Conservation (phyloP, 805 yeast species). For the Ogataea saltuana region DNA sequence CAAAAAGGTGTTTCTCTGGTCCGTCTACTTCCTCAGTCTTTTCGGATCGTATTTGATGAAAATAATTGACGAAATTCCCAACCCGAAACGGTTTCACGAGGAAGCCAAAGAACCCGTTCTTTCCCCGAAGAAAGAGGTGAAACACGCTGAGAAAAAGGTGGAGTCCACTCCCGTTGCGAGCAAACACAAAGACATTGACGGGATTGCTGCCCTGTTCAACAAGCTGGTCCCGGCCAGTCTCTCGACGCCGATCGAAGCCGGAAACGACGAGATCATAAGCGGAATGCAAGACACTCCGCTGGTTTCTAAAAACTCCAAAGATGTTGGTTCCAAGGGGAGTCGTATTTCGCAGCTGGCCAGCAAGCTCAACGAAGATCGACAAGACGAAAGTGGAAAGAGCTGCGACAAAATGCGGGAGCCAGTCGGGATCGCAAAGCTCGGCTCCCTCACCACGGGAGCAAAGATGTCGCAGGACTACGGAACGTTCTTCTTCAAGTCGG, state of each 20-base stretch:
- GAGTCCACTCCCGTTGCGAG: constrained; percentile 16
- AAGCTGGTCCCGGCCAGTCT: constrained; percentile 24
- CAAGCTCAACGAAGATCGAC: constrained; percentile 11
- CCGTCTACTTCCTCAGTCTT: constrained; percentile 22
- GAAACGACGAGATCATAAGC: constrained; percentile 1
- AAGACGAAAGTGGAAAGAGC: background rate
- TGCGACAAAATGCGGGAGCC: background rate
- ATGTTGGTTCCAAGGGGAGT: constrained; percentile 1
- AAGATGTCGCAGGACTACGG: constrained; percentile 28
- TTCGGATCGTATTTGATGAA: constrained; percentile 17
- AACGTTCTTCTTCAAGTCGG: constrained; percentile 26
- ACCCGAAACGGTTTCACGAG: constrained; percentile 21
- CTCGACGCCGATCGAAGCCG: constrained; percentile 24
- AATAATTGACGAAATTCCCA: constrained; percentile 28
- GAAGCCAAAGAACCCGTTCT: too few species aligned
- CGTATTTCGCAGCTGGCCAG: constrained; percentile 22
- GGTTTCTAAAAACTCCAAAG: constrained; percentile 8
- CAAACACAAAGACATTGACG: constrained; percentile 13
- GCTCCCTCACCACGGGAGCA: background rate
- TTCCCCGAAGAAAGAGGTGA: background rate
- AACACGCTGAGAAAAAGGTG: background rate
- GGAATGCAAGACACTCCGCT: constrained; percentile 21
- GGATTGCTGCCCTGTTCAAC: constrained; percentile 17
- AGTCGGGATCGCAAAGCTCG: background rate
- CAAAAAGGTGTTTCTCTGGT: constrained; percentile 29